Evolutionary conservation across 768 basidiomycete genomes (phyloP).

Genomic region (Gyrodon lividus): DNA sequence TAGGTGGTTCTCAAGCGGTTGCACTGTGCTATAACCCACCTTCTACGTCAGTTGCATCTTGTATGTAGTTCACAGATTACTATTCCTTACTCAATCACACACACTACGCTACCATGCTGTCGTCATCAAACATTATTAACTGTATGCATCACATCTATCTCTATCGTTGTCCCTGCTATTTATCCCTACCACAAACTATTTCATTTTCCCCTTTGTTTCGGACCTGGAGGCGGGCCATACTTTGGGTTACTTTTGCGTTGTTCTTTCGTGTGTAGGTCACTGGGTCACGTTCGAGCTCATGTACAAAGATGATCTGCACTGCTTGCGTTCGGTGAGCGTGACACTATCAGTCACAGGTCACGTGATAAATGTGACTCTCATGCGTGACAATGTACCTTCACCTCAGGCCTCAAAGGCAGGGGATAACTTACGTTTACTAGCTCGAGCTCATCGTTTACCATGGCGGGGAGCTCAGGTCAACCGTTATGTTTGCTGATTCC

Average conservation of each 20-base stretch:
- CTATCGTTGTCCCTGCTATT: background rate
- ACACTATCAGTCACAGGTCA: no score
- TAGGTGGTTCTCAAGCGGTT: constrained; percentile 80
- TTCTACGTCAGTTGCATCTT: constrained; percentile 1
- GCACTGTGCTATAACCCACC: constrained; percentile 46
- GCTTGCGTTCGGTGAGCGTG: no score
- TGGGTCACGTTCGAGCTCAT: no score
- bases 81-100: constrained; percentile 7
- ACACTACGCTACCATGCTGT: constrained; percentile 9
- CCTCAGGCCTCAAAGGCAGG: background rate
- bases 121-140: constrained; percentile 7
- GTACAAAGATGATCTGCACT: no score
- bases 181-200: background rate
- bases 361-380: constrained; percentile 11
- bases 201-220: background rate
- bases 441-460: constrained; percentile 2
- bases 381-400: constrained; percentile 5
- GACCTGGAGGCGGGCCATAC: background rate
- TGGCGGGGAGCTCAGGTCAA: constrained; percentile 13
- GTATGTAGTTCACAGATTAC: constrained; percentile 12
- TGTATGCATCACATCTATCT: constrained; percentile 18
- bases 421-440: background rate
- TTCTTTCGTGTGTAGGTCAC: no score
- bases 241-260: background rate
- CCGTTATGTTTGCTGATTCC: constrained; percentile 32